Evolutionary conservation across 306 rosid genomes (phyloP).

Genomic region (Pterocarpus macrocarpus): DNA sequence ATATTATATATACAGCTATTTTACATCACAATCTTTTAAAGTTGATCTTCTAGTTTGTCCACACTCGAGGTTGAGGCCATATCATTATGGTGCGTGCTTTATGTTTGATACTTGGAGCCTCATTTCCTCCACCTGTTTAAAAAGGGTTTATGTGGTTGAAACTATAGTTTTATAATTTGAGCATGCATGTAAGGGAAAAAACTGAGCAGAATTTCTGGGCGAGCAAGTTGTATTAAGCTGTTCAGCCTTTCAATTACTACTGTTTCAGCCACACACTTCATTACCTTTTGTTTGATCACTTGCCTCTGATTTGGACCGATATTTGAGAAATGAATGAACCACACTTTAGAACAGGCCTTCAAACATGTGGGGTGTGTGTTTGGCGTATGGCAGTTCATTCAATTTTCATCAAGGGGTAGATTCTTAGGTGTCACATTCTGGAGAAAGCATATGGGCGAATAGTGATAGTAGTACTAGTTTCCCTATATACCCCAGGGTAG

Average conservation of each 20-base stretch:
- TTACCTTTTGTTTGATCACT: no score
- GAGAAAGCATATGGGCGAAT: slow-evolving; percentile 37
- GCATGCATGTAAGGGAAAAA: no score
- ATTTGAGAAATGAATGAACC: slow-evolving; percentile 49
- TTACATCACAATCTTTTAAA: background rate
- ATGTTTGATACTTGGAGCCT: slow-evolving; percentile 16
- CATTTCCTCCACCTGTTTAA: background rate
- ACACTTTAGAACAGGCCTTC: slow-evolving; percentile 22
- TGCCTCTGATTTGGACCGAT: slow-evolving; percentile 45
- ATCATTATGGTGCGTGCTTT: background rate
- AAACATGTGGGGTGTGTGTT: slow-evolving; percentile 43
- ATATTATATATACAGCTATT: no score
- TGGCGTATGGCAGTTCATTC: slow-evolving; percentile 37
- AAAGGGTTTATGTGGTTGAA: background rate
- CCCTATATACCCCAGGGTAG: slow-evolving; percentile 34
- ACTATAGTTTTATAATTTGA: no score
- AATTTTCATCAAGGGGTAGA: slow-evolving; percentile 27
- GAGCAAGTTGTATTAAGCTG: no score
- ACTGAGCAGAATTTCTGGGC: no score
- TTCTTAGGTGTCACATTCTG: slow-evolving; percentile 30
- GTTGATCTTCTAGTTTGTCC: slow-evolving; percentile 23
- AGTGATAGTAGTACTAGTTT: background rate
- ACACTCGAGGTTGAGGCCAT: background rate
- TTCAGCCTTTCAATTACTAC: slow-evolving; percentile 35
- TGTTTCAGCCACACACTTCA: slow-evolving; percentile 19